Evolutionary conservation across 2,329 filamentous ascomycete genomes (phyloP).

Genomic region (Colletotrichum tropicicola): DNA sequence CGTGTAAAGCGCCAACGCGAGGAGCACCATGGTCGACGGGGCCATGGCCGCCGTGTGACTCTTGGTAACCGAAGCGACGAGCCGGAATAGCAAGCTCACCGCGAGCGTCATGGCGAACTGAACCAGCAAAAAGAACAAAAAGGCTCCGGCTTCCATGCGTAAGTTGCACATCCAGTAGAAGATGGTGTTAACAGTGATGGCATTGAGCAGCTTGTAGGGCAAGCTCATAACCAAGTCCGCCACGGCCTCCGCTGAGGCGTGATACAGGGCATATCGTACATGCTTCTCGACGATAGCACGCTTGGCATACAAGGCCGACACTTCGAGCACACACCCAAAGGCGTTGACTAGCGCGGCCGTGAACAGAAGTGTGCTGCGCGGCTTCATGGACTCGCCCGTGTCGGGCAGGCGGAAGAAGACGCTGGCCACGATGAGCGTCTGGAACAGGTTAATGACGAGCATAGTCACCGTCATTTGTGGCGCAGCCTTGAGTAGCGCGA

Average conservation of each 20-base stretch:
- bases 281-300: constrained; percentile 43
- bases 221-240: constrained; percentile 50
- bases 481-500: constrained; percentile 29
- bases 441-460: constrained; percentile 53
- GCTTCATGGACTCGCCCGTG: constrained; percentile 67
- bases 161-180: constrained; percentile 44
- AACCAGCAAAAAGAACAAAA: constrained; percentile 73
- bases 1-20: constrained; percentile 12
- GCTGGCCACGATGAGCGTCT: constrained; percentile 71
- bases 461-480: constrained; percentile 32
- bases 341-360: constrained; percentile 48
- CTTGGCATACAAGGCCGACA: constrained; percentile 40
- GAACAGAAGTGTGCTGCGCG: constrained; percentile 42
- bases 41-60: constrained; percentile 38
- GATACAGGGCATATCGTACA: constrained; percentile 41
- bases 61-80: constrained; percentile 71
- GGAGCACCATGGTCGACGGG: constrained; percentile 16
- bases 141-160: constrained; percentile 44
- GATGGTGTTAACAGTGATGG: constrained; percentile 58
- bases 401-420: constrained; percentile 72
- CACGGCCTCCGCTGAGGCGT: constrained; percentile 43
- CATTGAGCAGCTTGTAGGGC: constrained; percentile 58
- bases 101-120: constrained; percentile 67
- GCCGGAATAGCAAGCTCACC: constrained; percentile 71
- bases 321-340: constrained; percentile 52